A percentile compares a stretch with the other conserved stretches of the same genome.
These are phyloP conservation scores for Geotrichum restrictum DNA, from an alignment of 1,139 yeast genomes.

Conservation along the genomic window DNA sequence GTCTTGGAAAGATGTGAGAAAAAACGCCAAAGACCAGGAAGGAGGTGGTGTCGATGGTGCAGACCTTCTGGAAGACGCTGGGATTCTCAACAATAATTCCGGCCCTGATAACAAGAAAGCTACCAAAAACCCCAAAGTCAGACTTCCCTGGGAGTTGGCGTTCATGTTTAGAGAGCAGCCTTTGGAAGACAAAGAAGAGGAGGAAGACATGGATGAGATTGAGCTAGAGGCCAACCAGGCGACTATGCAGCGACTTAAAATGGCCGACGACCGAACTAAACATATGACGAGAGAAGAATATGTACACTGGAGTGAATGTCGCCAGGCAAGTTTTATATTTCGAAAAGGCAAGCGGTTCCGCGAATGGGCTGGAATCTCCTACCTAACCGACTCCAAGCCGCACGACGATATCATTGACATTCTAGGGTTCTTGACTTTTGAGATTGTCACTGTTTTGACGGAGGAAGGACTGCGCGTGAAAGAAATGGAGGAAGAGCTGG, in stretches of 20 bases:
- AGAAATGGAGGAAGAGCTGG: conserved; percentile 55
- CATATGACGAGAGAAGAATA: conserved; percentile 96
- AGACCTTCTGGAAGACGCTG: conserved; percentile 50
- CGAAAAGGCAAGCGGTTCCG: conserved; percentile 87
- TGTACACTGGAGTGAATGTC: conserved; percentile 97
- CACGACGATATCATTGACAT: conserved; percentile 96
- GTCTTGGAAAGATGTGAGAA: conserved; percentile 96
- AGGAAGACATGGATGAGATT: conserved; percentile 49
- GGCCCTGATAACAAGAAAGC: conserved; percentile 46
- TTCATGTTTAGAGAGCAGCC: conserved; percentile 93
- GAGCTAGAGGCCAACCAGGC: conserved; percentile 88
- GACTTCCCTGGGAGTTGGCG: conserved; percentile 93
- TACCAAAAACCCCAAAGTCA: conserved; percentile 65
- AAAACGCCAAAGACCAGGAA: conserved; percentile 95
- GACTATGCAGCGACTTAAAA: conserved; percentile 77
- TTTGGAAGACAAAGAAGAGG: conserved; percentile 72
- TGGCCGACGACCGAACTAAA: conserved; percentile 89
- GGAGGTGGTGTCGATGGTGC: conserved; percentile 69
- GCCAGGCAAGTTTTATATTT: conserved; percentile 95
- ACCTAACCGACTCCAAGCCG: conserved; percentile 83
- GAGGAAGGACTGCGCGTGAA: conserved; percentile 87
- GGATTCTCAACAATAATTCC: conserved; percentile 28
- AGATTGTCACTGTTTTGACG: conserved; percentile 89
- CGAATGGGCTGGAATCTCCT: conserved; percentile 92
- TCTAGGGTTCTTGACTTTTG: conserved; percentile 90